Conservation (phyloP, 768 basidiomycete species). For the Postia placenta region DNA sequence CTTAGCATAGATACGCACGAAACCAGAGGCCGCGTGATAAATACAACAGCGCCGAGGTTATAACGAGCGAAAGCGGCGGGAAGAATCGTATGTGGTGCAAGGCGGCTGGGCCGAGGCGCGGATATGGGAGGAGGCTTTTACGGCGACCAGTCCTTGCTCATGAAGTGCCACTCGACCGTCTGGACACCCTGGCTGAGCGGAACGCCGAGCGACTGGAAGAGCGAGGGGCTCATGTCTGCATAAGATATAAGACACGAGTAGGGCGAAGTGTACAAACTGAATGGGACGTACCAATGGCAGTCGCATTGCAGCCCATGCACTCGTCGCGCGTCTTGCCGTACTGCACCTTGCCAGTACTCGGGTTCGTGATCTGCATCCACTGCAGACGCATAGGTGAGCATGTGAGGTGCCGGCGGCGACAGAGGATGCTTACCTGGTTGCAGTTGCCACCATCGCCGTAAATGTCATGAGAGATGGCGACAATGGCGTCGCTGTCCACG, state of each 20-base stretch:
- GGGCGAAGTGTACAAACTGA: not conserved
- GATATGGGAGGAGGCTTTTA: not conserved
- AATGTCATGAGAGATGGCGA: constrained; percentile 52
- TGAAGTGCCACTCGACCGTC: constrained; percentile 56
- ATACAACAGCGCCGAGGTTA: not conserved
- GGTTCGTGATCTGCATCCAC: constrained; percentile 59
- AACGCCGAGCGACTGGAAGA: constrained; percentile 49
- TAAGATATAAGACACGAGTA: not conserved
- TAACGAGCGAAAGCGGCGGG: constrained; percentile 1
- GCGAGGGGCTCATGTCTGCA: constrained; percentile 59
- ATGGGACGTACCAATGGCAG: constrained; percentile 48
- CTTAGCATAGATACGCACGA: not conserved
- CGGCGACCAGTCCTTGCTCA: constrained; percentile 25
- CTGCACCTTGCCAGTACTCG: constrained; percentile 42
- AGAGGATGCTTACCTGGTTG: constrained; percentile 38
- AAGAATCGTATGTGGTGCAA: not conserved
- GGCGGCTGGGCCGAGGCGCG: constrained; percentile 5
- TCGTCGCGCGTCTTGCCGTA: constrained; percentile 50
- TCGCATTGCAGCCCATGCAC: constrained; percentile 47
- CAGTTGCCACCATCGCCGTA: constrained; percentile 55
- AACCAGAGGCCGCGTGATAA: not conserved
- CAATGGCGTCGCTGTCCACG: constrained; percentile 43
- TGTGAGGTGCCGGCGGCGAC: constrained; percentile 1
- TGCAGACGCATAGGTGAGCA: constrained; percentile 21
- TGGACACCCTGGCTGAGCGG: constrained; percentile 43